Conservation (phyloP, 2,329 filamentous ascomycete species). For the Verticillium isaacii region DNA sequence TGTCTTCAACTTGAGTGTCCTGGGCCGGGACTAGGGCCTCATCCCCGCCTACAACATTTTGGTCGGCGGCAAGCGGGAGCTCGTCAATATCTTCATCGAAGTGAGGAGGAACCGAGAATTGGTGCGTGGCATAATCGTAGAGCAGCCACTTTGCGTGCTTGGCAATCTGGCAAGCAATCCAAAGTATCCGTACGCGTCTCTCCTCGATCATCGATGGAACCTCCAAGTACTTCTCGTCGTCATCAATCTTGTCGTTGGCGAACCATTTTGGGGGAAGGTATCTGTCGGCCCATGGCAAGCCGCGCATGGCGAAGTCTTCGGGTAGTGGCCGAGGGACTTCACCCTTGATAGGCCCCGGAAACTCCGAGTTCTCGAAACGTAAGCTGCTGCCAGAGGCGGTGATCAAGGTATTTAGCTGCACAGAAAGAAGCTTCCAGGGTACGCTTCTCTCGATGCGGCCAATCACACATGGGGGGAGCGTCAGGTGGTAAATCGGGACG, state of each 20-base stretch:
- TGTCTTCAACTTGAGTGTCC: not conserved
- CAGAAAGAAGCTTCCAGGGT: conserved; percentile 48
- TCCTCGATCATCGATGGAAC: conserved; percentile 51
- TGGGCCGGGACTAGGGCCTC: not conserved
- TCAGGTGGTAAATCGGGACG: conserved; percentile 50
- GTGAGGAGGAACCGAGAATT: conserved; percentile 32
- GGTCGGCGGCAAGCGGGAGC: not conserved
- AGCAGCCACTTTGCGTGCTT: conserved; percentile 34
- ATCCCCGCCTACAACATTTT: not conserved
- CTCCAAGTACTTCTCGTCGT: conserved; percentile 65
- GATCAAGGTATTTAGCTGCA: conserved; percentile 33
- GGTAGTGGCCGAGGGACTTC: conserved; percentile 52
- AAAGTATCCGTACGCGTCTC: conserved; percentile 56
- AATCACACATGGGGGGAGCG: conserved; percentile 25
- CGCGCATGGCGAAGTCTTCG: conserved; percentile 64
- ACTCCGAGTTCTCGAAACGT: conserved; percentile 26
- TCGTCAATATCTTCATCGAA: conserved; percentile 23
- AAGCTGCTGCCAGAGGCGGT: not conserved
- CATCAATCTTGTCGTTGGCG: conserved; percentile 50
- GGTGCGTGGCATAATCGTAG: conserved; percentile 31
- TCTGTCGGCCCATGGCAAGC: conserved; percentile 53
- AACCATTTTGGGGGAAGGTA: conserved; percentile 61
- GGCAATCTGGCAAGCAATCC: conserved; percentile 47
- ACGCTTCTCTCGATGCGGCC: conserved; percentile 34
- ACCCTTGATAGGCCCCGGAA: conserved; percentile 41